Conservation (phyloP, 1,139 yeast genomes). For the Geotrichum siamense region DNA sequence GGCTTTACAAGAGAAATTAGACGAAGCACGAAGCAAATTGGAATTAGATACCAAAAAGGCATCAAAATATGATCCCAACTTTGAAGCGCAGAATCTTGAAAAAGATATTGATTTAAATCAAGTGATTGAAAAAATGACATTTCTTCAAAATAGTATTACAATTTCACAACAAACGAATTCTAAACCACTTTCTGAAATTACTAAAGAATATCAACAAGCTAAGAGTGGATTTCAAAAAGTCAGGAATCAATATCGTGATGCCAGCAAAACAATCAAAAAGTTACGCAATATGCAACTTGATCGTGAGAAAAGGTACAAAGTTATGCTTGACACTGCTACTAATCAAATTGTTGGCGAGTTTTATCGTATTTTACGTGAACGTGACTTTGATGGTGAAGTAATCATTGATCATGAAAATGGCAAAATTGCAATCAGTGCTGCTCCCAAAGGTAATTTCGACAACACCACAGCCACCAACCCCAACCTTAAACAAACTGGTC, state of each 20-base stretch:
- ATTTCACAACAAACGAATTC: background rate
- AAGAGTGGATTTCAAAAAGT: constrained; percentile 29
- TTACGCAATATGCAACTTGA: constrained; percentile 21
- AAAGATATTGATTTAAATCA: constrained; percentile 11
- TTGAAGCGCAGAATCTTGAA: background rate
- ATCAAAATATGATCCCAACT: background rate
- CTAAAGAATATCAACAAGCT: constrained; percentile 9
- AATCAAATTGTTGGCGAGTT: constrained; percentile 22
- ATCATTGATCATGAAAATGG: constrained; percentile 52
- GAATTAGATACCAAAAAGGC: background rate
- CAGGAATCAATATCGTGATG: constrained; percentile 35
- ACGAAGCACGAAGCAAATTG: background rate
- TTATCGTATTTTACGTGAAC: constrained; percentile 28
- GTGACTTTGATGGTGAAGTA: constrained; percentile 73
- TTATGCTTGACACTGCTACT: constrained; percentile 20
- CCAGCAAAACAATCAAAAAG: constrained; percentile 32
- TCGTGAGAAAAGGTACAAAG: constrained; percentile 24
- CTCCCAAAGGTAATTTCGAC: constrained; percentile 36
- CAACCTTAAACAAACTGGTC: constrained; percentile 50
- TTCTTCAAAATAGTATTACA: background rate
- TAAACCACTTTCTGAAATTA: constrained; percentile 1
- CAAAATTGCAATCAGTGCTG: constrained; percentile 28
- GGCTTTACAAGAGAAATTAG: background rate
- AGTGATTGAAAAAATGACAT: constrained; percentile 8
- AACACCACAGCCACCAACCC: constrained; percentile 4